A percentile compares a stretch with the other conserved stretches of the same genome.
phyloP scores from a whole-genome alignment of 1,284 basidiomycete genomes.

The Trichosporon asahii region DNA sequence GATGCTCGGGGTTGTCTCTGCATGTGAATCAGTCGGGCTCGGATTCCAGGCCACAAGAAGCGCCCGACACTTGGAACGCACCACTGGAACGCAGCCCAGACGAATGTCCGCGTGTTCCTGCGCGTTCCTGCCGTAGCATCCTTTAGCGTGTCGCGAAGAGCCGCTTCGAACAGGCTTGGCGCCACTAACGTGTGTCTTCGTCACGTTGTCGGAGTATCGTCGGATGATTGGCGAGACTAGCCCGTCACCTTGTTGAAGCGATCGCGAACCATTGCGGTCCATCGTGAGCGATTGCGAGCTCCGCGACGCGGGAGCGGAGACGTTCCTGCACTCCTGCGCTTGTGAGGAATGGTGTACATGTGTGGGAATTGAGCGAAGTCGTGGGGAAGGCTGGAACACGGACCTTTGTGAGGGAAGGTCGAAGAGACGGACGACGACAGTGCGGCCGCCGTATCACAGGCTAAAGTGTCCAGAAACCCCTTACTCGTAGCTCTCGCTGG shows the following conservation, averaged over 20 bases:
- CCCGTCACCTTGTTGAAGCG: not conserved
- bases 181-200: not conserved
- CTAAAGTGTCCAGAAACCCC: too few species aligned
- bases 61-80: too few species aligned
- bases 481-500: too few species aligned
- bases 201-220: not conserved
- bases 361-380: not conserved
- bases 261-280: not conserved
- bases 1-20: too few species aligned
- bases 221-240: not conserved
- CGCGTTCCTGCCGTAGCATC: not conserved
- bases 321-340: not conserved
- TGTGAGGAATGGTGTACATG: not conserved
- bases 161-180: too few species aligned
- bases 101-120: not conserved
- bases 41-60: too few species aligned
- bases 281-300: not conserved
- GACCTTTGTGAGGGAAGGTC: too few species aligned
- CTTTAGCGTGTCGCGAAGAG: not conserved
- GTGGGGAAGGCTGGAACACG: too few species aligned
- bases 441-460: too few species aligned
- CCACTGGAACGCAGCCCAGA: not conserved
- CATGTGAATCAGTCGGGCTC: too few species aligned
- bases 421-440: too few species aligned
- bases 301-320: not conserved